These are phyloP conservation scores for Lachnellula cervina DNA, from an alignment of 2,329 filamentous ascomycete genomes.

Conservation along the genomic window DNA sequence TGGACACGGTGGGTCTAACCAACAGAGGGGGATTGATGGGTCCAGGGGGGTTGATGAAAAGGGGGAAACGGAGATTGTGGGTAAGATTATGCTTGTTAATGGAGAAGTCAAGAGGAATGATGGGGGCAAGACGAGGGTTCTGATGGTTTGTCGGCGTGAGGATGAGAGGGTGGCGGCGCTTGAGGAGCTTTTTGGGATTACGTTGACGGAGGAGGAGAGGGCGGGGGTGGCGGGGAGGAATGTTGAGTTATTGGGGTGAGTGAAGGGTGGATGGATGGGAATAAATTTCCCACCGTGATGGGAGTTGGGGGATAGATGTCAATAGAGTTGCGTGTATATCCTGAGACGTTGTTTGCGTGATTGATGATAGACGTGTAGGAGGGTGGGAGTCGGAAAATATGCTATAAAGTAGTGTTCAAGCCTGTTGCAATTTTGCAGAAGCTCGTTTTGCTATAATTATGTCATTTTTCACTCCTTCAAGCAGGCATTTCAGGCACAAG, in stretches of 20 bases:
- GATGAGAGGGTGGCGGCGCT: conserved; percentile 48
- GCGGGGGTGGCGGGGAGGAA: conserved; percentile 44
- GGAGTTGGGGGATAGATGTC: too few species aligned
- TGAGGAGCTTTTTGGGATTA: conserved; percentile 46
- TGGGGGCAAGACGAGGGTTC: conserved; percentile 43
- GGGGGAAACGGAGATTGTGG: conserved; percentile 38
- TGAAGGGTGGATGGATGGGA: too few species aligned
- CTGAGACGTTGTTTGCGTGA: neutral
- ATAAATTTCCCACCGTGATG: too few species aligned
- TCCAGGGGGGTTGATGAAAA: conserved; percentile 20
- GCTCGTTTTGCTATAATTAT: too few species aligned
- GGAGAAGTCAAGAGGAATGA: conserved; percentile 49
- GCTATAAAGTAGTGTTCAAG: neutral
- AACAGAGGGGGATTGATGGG: too few species aligned
- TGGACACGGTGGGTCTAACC: too few species aligned
- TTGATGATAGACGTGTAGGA: neutral
- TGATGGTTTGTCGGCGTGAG: conserved; percentile 46
- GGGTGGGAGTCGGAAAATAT: neutral
- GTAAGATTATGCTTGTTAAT: conserved; percentile 48
- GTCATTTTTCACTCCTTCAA: too few species aligned
- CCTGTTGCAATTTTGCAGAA: neutral
- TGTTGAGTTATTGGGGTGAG: conserved; percentile 12
- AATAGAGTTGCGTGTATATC: neutral
- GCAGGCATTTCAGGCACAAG: neutral
- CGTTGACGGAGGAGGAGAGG: conserved; percentile 45